Percentiles rank a stretch among this genome's conserved stretches.
phyloP scores from a whole-genome alignment of 2,329 filamentous ascomycete species.

The Xylaria sp. region DNA sequence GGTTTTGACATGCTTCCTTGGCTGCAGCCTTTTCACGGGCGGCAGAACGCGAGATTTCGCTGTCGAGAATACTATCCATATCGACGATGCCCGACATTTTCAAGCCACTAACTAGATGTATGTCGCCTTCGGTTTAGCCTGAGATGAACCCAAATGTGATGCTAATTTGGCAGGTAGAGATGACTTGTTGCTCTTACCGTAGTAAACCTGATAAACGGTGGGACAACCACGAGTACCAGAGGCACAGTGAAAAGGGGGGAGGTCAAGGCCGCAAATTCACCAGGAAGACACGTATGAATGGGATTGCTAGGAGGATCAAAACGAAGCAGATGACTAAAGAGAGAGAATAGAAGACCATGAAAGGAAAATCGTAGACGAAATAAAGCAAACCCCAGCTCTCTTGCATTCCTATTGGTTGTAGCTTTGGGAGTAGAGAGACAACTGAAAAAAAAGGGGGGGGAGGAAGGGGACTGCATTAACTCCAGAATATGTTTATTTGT shows the following conservation, averaged over 20 bases:
- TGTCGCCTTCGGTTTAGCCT: neutral
- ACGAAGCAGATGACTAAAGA: neutral
- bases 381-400: neutral
- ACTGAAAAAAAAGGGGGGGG: neutral
- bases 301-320: too few relatives aligned
- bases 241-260: too few relatives aligned
- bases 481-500: neutral
- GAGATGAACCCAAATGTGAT: neutral
- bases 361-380: neutral
- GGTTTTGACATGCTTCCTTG: neutral
- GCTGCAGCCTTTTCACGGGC: neutral
- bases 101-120: neutral
- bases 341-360: neutral
- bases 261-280: too few relatives aligned
- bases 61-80: neutral
- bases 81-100: neutral
- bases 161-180: neutral
- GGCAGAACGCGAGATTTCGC: neutral
- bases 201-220: too few relatives aligned
- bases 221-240: too few relatives aligned
- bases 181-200: neutral
- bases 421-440: neutral
- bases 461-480: neutral
- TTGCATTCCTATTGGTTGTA: neutral
- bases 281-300: too few relatives aligned